Conservation (phyloP, 2,329 filamentous ascomycete genomes). For the Fusarium sp. region DNA sequence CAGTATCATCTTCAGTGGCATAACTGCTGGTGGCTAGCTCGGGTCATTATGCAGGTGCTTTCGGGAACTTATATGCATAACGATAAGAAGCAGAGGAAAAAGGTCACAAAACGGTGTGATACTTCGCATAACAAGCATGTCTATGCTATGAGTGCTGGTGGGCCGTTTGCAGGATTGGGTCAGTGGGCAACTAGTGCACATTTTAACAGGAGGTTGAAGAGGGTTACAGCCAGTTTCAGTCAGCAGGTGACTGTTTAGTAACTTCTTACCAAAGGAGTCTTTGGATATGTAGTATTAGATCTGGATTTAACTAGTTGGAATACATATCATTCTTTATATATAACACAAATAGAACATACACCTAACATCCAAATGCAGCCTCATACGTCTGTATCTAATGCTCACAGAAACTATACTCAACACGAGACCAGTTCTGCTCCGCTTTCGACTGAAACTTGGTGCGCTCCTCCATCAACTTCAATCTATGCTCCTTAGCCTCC, state of each 20-base stretch:
- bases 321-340: too few species aligned
- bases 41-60: conserved; percentile 1
- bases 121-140: neutral
- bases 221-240: neutral
- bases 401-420: conserved; percentile 35
- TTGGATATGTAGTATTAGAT: too few species aligned
- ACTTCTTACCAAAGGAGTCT: too few species aligned
- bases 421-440: accelerated
- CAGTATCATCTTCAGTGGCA: neutral
- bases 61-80: neutral
- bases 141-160: neutral
- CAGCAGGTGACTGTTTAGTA: neutral
- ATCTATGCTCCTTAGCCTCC: conserved; percentile 28
- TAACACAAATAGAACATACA: too few species aligned
- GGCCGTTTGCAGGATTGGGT: neutral
- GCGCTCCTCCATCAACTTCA: conserved; percentile 32
- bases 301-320: too few species aligned
- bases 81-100: neutral
- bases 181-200: neutral
- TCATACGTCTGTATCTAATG: conserved; percentile 7
- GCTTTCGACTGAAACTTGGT: neutral
- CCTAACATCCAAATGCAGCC: too few species aligned
- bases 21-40: conserved; percentile 4
- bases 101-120: neutral
- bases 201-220: neutral